Evolutionary conservation across 208 protist genomes (phyloP).

Genomic region (Trichomonas tenax): DNA sequence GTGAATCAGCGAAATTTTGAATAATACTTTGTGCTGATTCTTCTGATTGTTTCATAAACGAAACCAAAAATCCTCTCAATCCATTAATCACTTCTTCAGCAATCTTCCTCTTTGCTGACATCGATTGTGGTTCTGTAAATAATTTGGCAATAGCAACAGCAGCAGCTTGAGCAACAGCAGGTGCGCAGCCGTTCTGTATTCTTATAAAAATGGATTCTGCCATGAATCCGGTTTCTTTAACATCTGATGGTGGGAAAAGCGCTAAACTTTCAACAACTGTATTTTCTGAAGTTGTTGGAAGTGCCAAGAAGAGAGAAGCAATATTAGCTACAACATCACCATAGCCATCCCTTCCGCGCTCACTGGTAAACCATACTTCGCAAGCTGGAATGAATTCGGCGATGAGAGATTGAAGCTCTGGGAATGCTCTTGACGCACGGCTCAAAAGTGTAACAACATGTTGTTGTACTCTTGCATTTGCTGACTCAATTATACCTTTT

Average conservation of each 20-base stretch:
- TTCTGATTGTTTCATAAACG: not conserved
- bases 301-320: not conserved
- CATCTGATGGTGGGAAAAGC: not conserved
- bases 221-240: not conserved
- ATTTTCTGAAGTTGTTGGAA: not conserved
- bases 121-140: not conserved
- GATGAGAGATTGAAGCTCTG: not conserved
- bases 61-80: not conserved
- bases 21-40: not conserved
- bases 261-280: not conserved
- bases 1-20: not conserved
- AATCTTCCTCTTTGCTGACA: not conserved
- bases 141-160: not conserved
- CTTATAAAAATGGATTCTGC: not conserved
- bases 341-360: not conserved
- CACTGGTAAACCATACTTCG: not conserved
- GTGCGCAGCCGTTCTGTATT: not conserved
- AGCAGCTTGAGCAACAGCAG: not conserved
- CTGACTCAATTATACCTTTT: not conserved
- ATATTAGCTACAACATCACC: not conserved
- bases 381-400: not conserved
- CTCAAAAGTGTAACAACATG: not conserved
- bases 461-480: not conserved
- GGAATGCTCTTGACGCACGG: not conserved
- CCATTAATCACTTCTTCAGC: not conserved